Evolutionary conservation across 148 eudicot genomes (phyloP), one percentile per base, ranked within the genome.

Genomic region (Talinum fruticosum): DNA sequence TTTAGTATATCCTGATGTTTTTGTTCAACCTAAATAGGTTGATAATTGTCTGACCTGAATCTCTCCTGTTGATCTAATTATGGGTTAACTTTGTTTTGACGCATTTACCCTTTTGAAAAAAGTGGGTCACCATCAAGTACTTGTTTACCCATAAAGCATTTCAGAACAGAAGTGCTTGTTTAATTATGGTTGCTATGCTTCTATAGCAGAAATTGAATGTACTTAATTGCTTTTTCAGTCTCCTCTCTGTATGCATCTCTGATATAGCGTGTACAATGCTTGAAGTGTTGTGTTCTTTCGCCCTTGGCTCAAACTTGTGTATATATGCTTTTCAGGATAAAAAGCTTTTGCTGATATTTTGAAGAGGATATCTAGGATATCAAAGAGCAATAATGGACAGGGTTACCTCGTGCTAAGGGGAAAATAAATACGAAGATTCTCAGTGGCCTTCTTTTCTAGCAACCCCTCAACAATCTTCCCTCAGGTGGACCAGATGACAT

Each of bases 331-430:
- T 57, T 28, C 32, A 62, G 66, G 66, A 62, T 28, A 62, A 62
- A 29, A 62, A 62, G 66, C 66, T 24, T 62, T 62, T 62, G 66
- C 66, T 28, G 66, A 62, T 0, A 62, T 62, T 62, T 62, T 62
- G 66, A 62, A 62, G 66, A 62, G 66, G 33, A 62, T 62, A 12
- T 62, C 66, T 28, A 28, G 66, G 66, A 62, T 62, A 62, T 62
- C 66, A 62, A 62, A 62, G 66, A 62, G 32, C 66, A 62, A 62
- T 28, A 62, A 62, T 28, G 30, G 30, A 62, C 32, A 62, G 66
- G 28, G 29, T 12, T 62, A 19, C 33, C 15, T 62, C 10, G 66
- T 62, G 23, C 66, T 62, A 0, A 10, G 66, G 66, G 66, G 30
- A 28, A 62, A 62, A 62, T 62, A 12, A 8, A 62, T 28, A 13